A percentile compares a stretch with the other conserved stretches of the same genome.
phyloP scores from a whole-genome alignment of 495 filamentous ascomycete genomes.

The Achaetomiella virescens region DNA sequence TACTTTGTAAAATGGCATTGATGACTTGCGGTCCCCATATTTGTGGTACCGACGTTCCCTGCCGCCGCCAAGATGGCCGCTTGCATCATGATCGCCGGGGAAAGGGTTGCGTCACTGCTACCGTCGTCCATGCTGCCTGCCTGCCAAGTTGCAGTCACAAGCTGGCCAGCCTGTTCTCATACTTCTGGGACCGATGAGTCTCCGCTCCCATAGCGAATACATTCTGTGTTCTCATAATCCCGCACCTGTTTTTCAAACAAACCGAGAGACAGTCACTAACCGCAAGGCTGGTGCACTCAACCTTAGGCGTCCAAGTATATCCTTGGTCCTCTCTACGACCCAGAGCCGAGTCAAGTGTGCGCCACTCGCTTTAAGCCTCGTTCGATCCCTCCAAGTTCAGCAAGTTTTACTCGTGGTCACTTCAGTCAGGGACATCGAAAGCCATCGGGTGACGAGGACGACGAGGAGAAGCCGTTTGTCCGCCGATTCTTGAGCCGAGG shows the following conservation, averaged over 20 bases:
- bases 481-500: constrained; percentile 19
- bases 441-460: constrained; percentile 3
- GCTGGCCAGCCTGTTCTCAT: background rate
- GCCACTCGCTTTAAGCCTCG: constrained; percentile 20
- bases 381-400: constrained; percentile 31
- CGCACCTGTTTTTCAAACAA: constrained; percentile 3
- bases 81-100: background rate
- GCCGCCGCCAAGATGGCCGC: background rate
- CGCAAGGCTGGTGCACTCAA: background rate
- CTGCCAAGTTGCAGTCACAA: constrained; percentile 14
- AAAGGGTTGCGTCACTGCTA: constrained; percentile 21
- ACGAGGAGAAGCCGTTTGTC: constrained; percentile 16
- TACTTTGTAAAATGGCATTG: background rate
- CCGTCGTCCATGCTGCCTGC: background rate
- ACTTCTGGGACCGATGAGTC: background rate
- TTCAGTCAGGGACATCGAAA: background rate
- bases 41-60: background rate
- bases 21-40: background rate
- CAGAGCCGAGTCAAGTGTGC: constrained; percentile 26
- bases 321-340: constrained; percentile 46
- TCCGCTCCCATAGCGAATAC: background rate
- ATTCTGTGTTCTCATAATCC: background rate
- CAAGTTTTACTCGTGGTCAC: constrained; percentile 17
- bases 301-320: constrained; percentile 49
- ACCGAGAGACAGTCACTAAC: background rate